Evolutionary conservation across 768 basidiomycete genomes (phyloP), one percentile per base, ranked within the genome.

Genomic region (Hydnum rufescens): DNA sequence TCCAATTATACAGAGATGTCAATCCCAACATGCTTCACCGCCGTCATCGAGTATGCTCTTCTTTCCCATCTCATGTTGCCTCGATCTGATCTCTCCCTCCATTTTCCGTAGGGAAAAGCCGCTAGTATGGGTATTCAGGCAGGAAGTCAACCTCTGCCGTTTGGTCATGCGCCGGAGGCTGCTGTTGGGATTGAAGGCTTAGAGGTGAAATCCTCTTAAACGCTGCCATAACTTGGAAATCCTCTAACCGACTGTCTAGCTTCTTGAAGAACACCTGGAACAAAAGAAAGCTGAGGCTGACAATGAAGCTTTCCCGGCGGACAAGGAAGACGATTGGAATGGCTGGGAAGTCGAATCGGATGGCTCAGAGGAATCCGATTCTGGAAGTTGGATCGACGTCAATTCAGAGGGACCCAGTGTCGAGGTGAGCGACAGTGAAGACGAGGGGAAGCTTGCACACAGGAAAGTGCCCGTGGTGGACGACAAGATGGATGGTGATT

Each of bases 1-100:
- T 97, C 50, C 85, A 83, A 62, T 68, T 97, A 16, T 99, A 85
- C 68, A 73, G 95, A n/a, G 92, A 97, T 60, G 84, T 93, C 54
- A 95, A 96, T 63, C 95, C 95, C 1, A 79, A 77, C 4, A 74
- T 97, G 75, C 70, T 99, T 59, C 93, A 88, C 65, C 71, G 78
- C 57, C 71, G 87, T 53, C 93, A 97, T 62, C 68, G 90, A 59
- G 85, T 86, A 57, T 50, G 78, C 62, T 23, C 29, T 32, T 52
- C 44, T 3, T 25, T 18, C 42, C 19, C 34, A 39, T 19, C 8
- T 39, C 34, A 39, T 8, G 8, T 8, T 39, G 8, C 34, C 34
- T 8, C 19, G 34, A 39, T 39, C 34, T 39, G 34, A 39, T 19
- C 19, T 39, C n/a, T n/a, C n/a, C n/a, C n/a, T n/a, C n/a, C n/a